Evolutionary conservation across 331 rosid species (phyloP).

Genomic region (Phaseolus coccineus): DNA sequence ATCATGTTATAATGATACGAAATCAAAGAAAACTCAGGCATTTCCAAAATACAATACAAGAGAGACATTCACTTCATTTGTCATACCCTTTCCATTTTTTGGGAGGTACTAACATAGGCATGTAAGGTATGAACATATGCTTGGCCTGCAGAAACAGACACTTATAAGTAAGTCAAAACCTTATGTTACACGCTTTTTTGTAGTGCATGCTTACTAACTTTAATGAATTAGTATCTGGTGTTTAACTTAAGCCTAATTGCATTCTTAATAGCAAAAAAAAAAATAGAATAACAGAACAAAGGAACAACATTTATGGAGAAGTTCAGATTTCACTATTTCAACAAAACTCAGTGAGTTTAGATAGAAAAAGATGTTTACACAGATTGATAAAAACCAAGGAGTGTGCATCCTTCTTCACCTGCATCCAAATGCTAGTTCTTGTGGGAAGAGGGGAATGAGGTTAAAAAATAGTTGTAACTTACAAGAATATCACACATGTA

Average conservation of each 20-base stretch:
- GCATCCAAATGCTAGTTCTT: slow-evolving; percentile 23
- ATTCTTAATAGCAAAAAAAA: slow-evolving; percentile 35
- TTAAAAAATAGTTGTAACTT: background rate
- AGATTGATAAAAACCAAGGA: slow-evolving; percentile 1
- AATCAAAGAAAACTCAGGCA: slow-evolving; percentile 30
- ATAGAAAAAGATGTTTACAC: slow-evolving; percentile 1
- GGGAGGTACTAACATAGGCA: slow-evolving; percentile 92
- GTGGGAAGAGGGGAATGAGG: background rate
- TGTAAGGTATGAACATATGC: slow-evolving; percentile 81
- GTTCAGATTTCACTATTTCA: slow-evolving; percentile 24
- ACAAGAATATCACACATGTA: background rate
- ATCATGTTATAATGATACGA: slow-evolving; percentile 24
- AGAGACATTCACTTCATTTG: slow-evolving; percentile 5
- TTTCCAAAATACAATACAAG: slow-evolving; percentile 36
- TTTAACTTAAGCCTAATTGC: slow-evolving; percentile 9
- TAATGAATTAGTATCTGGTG: slow-evolving; percentile 16
- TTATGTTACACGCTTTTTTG: background rate
- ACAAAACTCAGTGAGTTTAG: background rate
- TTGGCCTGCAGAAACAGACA: slow-evolving; percentile 66
- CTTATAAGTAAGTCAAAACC: slow-evolving; percentile 36
- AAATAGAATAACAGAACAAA: slow-evolving; percentile 15
- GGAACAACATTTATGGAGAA: background rate
- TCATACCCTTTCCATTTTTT: slow-evolving; percentile 88
- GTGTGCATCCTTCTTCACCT: slow-evolving; percentile 10
- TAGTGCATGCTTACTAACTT: slow-evolving; percentile 26